These are phyloP conservation scores for Euphorbia corollata DNA, from an alignment of 441 rosid species.

Conservation along the genomic window DNA sequence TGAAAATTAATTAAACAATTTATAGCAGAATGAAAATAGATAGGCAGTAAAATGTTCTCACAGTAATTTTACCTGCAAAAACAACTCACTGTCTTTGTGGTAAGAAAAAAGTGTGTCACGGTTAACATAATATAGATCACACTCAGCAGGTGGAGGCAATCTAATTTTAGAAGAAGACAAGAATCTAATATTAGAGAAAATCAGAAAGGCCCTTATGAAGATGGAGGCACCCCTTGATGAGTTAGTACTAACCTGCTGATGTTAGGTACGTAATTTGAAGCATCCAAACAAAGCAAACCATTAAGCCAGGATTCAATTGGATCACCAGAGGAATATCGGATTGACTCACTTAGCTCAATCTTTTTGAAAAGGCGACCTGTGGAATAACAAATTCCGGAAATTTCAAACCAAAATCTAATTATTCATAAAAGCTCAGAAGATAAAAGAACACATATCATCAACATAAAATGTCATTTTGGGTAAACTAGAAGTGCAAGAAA, in stretches of 20 bases:
- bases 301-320: conserved; percentile 97
- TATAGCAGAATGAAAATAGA: conserved; percentile 5
- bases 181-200: conserved; percentile 8
- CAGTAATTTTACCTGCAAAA: conserved; percentile 63
- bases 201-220: conserved; percentile 10
- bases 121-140: conserved; percentile 91
- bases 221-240: conserved; percentile 10
- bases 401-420: no score
- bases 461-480: no score
- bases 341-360: conserved; percentile 87
- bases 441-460: no score
- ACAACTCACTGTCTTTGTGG: conserved; percentile 90
- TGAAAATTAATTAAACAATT: conserved; percentile 17
- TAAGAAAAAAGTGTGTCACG: conserved; percentile 90
- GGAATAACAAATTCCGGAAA: not conserved
- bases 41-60: conserved; percentile 3
- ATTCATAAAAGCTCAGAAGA: no score
- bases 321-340: conserved; percentile 87
- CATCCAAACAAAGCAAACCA: conserved; percentile 85
- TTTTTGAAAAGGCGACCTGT: conserved; percentile 81
- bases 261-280: conserved; percentile 58
- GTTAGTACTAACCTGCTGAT: conserved; percentile 47
- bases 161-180: conserved; percentile 32
- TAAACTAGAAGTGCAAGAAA: no score
- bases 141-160: conserved; percentile 74